Evolutionary conservation across 345 rosid genomes (phyloP), one percentile per base, ranked within the genome.

Genomic region (Trapa incisa): DNA sequence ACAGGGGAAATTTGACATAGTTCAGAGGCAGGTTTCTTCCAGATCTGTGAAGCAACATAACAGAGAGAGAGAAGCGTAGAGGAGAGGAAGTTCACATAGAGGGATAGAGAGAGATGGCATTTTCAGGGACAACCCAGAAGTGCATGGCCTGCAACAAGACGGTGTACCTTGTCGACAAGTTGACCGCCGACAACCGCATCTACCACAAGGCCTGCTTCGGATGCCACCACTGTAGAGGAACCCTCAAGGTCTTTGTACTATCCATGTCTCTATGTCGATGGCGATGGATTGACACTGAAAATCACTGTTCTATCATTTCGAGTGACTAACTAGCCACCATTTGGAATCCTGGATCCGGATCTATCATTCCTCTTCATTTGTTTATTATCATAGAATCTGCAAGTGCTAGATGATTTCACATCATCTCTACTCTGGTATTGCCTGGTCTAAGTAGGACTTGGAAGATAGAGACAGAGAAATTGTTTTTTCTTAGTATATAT

Each of bases 221-320:
- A 61, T 94, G 97, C 87, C 99, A 94, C 79, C 99, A 94, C 83
- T 94, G 99, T 87, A 87, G 82, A 80, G 99, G 99, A 77, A 94
- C 97, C 67, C 96, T 94, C 81, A 91, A 94, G 95, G 99, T 89
- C 64, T 41, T 22, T 22, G 37, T n/a, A 22, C 32, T 29, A 13
- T 16, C 56, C 5, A 4, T 1, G 22, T 15, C 22, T 50, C 61
- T 29, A 54, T n/a, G 60, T 54, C 10, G 9, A 54, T 54, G 60
- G 1, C 11, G 29, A 22, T 22, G 63, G 63, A 35, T 11, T 11
- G 43, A 41, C 7, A 8, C 8, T 9, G 63, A 8, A 29, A 35
- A 35, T 6, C n/a, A 58, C 35, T 35, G 33, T 58, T 58, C 38
- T 32, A 11, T 32, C 60, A 33, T 54, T 54, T 4, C 1, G 60